Evolutionary conservation across 2,329 filamentous ascomycete species (phyloP), one percentile per base, ranked within the genome.

Genomic region (Alternaria arborescens): DNA sequence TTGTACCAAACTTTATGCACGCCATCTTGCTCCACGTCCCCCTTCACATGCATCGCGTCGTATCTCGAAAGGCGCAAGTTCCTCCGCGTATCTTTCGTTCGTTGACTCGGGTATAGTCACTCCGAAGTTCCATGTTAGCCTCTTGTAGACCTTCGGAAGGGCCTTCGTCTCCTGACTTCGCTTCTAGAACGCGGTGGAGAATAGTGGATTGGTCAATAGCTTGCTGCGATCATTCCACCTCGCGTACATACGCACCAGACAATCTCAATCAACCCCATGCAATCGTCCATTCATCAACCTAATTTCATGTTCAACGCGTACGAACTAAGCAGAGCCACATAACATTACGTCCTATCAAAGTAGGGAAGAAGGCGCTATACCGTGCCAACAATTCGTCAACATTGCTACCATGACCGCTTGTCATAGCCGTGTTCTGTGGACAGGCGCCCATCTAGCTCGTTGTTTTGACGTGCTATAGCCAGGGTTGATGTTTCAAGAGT

Each of bases 401-500:
- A 43, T 47, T 22, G 40, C 42, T 43, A 22, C 44, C 51, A 56
- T 59, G 47, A 58, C 63, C 42, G 46, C 32, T 58, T 14, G 56
- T 48, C 18, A 48, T 50, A 42, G 51, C 41, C 54, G 57, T 41
- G 34, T 34, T 30, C 30, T 24, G 43, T 26, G 22, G 22, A 43
- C 24, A 58, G 41, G 44, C 42, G 41, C 46, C 38, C 58, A 38
- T 58, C 55, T 52, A 65, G 66, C 61, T 66, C 62, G 66, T 60
- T 61, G 52, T 52, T 44, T 44, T 54, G 44, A 55, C 61, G 57
- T 70, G 61, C 52, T 70, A 72, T 67, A 58, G 32, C 62, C 42
- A 59, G 67, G 61, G 48, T 69, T 43, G 62, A 44, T 58, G 68
- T 72, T 71, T 71, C 65, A 70, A 59, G 58, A 58, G 56, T 38